phyloP scores from a whole-genome alignment of 179 eudicot species.

The Beta lomatogona region DNA sequence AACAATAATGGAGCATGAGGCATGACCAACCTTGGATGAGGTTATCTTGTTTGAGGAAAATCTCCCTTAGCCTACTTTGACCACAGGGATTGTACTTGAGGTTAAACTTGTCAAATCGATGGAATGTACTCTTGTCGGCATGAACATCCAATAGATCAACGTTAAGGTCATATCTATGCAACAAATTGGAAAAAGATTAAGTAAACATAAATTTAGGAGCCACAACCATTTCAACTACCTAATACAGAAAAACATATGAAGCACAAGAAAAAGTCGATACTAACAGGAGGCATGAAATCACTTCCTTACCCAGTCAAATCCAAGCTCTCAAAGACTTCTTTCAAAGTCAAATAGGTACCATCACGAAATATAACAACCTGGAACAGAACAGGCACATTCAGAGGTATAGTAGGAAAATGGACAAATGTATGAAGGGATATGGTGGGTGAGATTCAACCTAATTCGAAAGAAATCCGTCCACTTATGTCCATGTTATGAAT shows the following conservation, averaged over 20 bases:
- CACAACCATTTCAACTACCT: constrained; percentile 12
- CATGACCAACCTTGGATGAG: constrained; percentile 92
- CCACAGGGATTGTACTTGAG: constrained; percentile 99
- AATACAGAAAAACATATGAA: not conserved
- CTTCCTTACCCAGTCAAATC: constrained; percentile 86
- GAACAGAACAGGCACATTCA: constrained; percentile 21
- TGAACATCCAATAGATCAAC: constrained; percentile 98
- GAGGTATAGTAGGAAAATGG: not conserved
- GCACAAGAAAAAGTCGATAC: not conserved
- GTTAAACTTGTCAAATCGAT: constrained; percentile 99
- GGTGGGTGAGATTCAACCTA: constrained; percentile 1
- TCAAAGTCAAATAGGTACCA: constrained; percentile 95
- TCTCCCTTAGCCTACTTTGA: constrained; percentile 98
- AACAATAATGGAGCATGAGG: constrained; percentile 19
- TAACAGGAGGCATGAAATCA: not conserved
- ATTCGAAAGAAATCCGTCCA: not conserved
- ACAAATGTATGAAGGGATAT: constrained; percentile 4
- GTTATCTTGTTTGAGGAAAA: constrained; percentile 96
- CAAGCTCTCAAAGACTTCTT: constrained; percentile 98
- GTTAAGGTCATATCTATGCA: constrained; percentile 85
- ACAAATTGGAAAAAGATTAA: not conserved
- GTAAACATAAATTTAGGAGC: constrained; percentile 7
- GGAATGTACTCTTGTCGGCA: constrained; percentile 99
- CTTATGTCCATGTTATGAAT: not conserved
- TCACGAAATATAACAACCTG: constrained; percentile 99